Percentiles rank a stretch among this genome's conserved stretches.
These are phyloP conservation scores for Microdochium paspali DNA, from an alignment of 2,329 filamentous ascomycete species.

Conservation along the genomic window DNA sequence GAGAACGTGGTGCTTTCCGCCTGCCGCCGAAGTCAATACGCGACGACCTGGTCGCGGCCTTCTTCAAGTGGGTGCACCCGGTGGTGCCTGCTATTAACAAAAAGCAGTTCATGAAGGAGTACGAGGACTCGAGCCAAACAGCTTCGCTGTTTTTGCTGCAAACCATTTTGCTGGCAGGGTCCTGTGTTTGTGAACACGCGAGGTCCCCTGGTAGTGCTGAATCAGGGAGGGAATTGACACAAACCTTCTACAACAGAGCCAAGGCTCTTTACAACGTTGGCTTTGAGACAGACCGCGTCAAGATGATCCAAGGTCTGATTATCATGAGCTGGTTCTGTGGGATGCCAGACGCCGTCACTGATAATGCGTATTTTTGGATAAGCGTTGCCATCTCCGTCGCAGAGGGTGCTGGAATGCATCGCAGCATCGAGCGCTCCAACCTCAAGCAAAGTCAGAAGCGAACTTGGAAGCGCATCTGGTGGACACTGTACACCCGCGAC, in stretches of 20 bases:
- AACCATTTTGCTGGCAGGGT: conserved; percentile 82
- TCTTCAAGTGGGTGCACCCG: conserved; percentile 93
- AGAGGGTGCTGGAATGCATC: conserved; percentile 95
- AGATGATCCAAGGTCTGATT: conserved; percentile 88
- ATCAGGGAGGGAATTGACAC: conserved; percentile 84
- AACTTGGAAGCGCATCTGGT: conserved; percentile 97
- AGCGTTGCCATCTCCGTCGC: conserved; percentile 91
- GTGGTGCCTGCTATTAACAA: conserved; percentile 91
- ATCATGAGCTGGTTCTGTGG: conserved; percentile 99
- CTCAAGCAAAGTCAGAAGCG: conserved; percentile 83
- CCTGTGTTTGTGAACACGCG: conserved; percentile 82
- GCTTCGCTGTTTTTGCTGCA: conserved; percentile 88
- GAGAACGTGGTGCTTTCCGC: conserved; percentile 85
- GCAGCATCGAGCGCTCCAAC: conserved; percentile 89
- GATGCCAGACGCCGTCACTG: conserved; percentile 94
- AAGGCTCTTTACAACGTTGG: conserved; percentile 95
- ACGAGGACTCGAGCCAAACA: conserved; percentile 83
- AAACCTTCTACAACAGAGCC: conserved; percentile 95
- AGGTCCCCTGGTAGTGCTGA: conserved; percentile 94
- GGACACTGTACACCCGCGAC: conserved; percentile 92
- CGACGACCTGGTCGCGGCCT: conserved; percentile 89
- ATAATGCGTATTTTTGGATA: conserved; percentile 99
- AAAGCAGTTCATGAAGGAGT: conserved; percentile 88
- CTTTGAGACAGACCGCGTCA: conserved; percentile 93
- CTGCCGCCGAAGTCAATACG: conserved; percentile 81